Conservation (phyloP, 192 early-diverging fungal genomes). For the Gamsiella multidivaricata region DNA sequence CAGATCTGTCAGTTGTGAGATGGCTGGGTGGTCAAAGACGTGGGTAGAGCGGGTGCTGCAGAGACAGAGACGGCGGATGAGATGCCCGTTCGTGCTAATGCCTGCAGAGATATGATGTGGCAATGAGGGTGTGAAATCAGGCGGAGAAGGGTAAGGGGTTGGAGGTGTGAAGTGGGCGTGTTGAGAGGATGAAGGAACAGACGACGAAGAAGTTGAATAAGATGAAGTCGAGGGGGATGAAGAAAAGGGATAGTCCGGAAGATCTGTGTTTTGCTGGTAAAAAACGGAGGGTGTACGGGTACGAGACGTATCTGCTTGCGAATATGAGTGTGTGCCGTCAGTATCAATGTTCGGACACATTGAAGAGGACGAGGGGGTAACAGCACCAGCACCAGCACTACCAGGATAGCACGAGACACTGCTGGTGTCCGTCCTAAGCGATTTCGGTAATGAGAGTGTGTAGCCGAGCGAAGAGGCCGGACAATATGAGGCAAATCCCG, state of each 20-base stretch:
- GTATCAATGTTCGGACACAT: no score
- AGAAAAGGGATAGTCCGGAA: no score
- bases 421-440: no score
- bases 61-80: constrained; percentile 1
- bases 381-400: no score
- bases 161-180: background rate
- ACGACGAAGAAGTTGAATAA: no score
- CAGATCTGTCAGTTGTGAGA: constrained; percentile 1
- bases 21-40: background rate
- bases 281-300: no score
- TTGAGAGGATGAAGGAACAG: background rate
- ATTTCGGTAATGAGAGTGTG: background rate
- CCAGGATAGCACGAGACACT: no score
- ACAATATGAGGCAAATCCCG: background rate
- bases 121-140: background rate
- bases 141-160: background rate
- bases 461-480: background rate
- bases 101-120: background rate
- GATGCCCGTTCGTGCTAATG: constrained; percentile 10
- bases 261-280: no score
- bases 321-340: no score
- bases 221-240: no score
- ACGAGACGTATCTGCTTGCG: no score
- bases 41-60: background rate
- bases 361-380: no score